A percentile compares a stretch with the other conserved stretches of the same genome.
phyloP scores from a whole-genome alignment of 495 filamentous ascomycete genomes.

The Aspergillus ostianus region DNA sequence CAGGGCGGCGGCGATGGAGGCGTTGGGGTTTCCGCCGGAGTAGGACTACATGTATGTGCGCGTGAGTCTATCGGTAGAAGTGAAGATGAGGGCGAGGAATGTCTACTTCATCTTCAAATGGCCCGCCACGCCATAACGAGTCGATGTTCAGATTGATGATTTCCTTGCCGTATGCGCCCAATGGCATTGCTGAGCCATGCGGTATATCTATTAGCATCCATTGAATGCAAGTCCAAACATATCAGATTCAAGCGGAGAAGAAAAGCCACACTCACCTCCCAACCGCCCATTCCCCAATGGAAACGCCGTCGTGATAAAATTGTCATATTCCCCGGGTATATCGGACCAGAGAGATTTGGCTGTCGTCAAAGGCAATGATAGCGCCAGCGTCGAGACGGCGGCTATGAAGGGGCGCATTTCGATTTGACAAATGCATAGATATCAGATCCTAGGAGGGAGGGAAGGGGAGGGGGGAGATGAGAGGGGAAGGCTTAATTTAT shows the following conservation, averaged over 20 bases:
- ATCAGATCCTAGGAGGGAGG: too few species aligned
- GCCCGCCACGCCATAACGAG: constrained; percentile 45
- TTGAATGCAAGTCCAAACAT: background rate
- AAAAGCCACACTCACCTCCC: constrained; percentile 16
- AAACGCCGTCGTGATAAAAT: constrained; percentile 30
- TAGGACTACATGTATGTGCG: constrained; percentile 25
- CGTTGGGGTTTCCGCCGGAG: constrained; percentile 44
- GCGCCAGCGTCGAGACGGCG: background rate
- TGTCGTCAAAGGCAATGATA: background rate
- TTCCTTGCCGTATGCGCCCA: constrained; percentile 35
- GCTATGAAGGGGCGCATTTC: background rate
- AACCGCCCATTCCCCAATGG: constrained; percentile 39
- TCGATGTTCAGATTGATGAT: constrained; percentile 45
- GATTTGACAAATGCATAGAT: background rate
- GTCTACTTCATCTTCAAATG: constrained; percentile 30
- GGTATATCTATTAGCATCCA: constrained; percentile 7
- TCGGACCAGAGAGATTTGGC: constrained; percentile 21
- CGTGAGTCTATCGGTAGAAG: background rate
- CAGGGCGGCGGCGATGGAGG: constrained; percentile 30
- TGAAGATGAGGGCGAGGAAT: background rate
- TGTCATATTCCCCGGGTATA: constrained; percentile 19
- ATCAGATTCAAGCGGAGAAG: too few species aligned
- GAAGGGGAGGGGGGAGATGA: too few species aligned
- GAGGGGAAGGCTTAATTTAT: too few species aligned
- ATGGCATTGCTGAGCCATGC: constrained; percentile 28